Conservation (phyloP, 768 basidiomycete genomes). For the Multifurca ochricompacta region DNA sequence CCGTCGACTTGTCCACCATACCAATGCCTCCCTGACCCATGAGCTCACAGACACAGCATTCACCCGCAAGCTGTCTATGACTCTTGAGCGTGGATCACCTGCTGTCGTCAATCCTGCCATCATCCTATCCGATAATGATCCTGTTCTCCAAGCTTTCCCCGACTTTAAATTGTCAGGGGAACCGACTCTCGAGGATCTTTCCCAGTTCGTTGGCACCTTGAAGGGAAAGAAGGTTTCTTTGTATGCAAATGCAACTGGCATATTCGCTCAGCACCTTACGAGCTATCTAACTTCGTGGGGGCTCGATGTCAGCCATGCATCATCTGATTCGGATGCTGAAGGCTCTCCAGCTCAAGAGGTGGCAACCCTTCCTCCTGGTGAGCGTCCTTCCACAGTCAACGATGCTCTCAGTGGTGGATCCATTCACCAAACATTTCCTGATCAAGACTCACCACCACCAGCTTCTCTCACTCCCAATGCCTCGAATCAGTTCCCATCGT, state of each 20-base stretch:
- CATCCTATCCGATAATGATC: slow-evolving; percentile 38
- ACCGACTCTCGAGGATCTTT: slow-evolving; percentile 72
- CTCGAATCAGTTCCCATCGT: slow-evolving; percentile 35
- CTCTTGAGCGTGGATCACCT: slow-evolving; percentile 52
- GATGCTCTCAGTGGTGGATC: slow-evolving; percentile 11
- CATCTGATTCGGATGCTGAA: slow-evolving; percentile 50
- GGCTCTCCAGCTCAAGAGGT: slow-evolving; percentile 24
- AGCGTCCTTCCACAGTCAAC: not conserved
- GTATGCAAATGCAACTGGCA: slow-evolving; percentile 78
- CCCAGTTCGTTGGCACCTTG: slow-evolving; percentile 71
- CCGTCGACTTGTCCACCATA: slow-evolving; percentile 50
- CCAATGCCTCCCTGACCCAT: slow-evolving; percentile 38
- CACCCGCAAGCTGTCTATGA: slow-evolving; percentile 58
- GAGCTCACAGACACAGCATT: slow-evolving; percentile 38
- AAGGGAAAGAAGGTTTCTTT: slow-evolving; percentile 78
- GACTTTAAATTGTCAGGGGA: slow-evolving; percentile 52
- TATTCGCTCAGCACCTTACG: slow-evolving; percentile 88
- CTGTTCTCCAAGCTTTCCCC: slow-evolving; percentile 39
- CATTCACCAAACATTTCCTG: slow-evolving; percentile 17
- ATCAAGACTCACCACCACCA: slow-evolving; percentile 14
- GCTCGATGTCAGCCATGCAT: slow-evolving; percentile 81
- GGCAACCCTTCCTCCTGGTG: slow-evolving; percentile 1
- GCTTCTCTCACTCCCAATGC: slow-evolving; percentile 19
- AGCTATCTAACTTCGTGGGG: slow-evolving; percentile 94
- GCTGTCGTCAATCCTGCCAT: slow-evolving; percentile 35